A percentile compares a stretch with the other conserved stretches of the same genome.
Evolutionary conservation across 2,329 filamentous ascomycete genomes (phyloP).

Genomic region (Fusarium lyarnte): DNA sequence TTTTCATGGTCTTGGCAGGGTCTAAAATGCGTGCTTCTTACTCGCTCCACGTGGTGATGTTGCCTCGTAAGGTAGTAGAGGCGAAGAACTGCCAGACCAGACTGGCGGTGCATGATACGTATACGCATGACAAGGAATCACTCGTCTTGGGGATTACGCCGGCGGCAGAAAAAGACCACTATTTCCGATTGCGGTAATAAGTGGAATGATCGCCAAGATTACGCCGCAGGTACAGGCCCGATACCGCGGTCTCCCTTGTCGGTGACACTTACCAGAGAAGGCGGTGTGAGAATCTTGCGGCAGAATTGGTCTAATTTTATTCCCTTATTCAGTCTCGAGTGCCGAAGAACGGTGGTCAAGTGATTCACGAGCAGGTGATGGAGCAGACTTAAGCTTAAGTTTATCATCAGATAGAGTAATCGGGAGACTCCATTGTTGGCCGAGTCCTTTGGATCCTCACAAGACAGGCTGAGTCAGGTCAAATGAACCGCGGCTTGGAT

Average conservation of each 20-base stretch:
- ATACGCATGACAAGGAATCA: neutral
- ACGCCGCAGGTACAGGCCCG: neutral
- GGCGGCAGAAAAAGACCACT: neutral
- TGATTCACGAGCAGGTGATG: neutral
- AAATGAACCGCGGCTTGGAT: neutral
- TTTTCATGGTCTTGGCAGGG: neutral
- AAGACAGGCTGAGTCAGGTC: neutral
- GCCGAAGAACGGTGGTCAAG: neutral
- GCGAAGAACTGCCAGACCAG: neutral
- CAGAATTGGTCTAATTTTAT: neutral
- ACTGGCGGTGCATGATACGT: neutral
- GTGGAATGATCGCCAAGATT: conserved; percentile 16
- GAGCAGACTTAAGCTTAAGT: neutral
- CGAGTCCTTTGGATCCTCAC: neutral
- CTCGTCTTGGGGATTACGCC: conserved; percentile 2
- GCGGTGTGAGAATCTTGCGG: neutral
- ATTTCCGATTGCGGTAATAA: conserved; percentile 7
- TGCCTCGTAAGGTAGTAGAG: neutral
- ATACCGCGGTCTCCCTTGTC: neutral
- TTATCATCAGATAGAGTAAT: neutral
- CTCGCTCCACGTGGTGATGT: neutral
- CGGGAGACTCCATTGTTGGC: neutral
- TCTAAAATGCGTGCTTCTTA: neutral
- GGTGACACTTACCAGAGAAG: neutral
- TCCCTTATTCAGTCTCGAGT: neutral